These are phyloP conservation scores for Micractinium conductrix DNA, from an alignment of 139 green algal genomes.

Conservation along the genomic window DNA sequence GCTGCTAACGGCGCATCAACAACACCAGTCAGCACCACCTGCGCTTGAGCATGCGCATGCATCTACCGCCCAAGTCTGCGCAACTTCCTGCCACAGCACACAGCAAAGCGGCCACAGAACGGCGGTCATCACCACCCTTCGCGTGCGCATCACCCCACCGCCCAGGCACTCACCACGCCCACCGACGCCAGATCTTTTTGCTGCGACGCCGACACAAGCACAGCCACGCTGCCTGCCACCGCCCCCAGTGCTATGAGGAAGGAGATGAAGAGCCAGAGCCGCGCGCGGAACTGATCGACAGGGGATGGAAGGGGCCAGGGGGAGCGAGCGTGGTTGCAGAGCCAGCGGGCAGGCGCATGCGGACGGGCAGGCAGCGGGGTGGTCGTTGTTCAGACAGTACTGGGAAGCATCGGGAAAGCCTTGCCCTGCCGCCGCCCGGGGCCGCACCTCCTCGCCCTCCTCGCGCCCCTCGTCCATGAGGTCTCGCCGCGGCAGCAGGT, in stretches of 20 bases:
- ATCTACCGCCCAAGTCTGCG: no score
- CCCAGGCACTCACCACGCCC: slow-evolving; percentile 48
- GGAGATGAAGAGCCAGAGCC: slow-evolving; percentile 52
- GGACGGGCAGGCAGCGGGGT: background rate
- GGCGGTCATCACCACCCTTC: no score
- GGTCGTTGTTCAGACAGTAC: background rate
- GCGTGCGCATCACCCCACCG: no score
- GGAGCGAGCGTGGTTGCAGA: background rate
- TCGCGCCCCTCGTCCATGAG: slow-evolving; percentile 38
- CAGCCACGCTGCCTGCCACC: slow-evolving; percentile 52
- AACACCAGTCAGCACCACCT: no score
- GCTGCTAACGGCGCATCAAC: no score
- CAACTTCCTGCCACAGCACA: no score
- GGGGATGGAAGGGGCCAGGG: background rate
- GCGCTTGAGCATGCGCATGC: background rate
- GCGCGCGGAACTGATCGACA: slow-evolving; percentile 43
- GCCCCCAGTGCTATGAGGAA: slow-evolving; percentile 47
- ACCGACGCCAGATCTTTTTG: slow-evolving; percentile 12
- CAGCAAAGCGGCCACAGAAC: no score
- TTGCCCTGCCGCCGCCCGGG: no score
- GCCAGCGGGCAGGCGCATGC: background rate
- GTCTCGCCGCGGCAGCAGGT: slow-evolving; percentile 44
- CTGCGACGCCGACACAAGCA: slow-evolving; percentile 44
- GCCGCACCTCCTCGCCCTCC: slow-evolving; percentile 34
- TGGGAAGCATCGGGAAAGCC: background rate